phyloP scores from a whole-genome alignment of 192 early-diverging fungal genomes.

The Coemansia guatemalensis region DNA sequence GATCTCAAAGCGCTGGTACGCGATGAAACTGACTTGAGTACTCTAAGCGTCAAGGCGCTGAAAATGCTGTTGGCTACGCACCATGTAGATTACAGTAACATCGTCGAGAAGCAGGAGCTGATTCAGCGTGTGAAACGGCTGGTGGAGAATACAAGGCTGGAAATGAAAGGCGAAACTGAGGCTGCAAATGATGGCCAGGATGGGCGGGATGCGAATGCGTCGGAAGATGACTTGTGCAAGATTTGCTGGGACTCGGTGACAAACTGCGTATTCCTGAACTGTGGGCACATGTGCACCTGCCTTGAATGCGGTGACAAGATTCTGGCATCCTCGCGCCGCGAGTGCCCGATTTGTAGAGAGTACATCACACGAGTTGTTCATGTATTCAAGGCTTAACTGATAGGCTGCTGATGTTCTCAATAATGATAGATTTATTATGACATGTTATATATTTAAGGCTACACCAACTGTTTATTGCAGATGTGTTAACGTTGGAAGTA shows the following conservation, averaged over 20 bases:
- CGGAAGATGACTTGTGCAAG: slow-evolving; percentile 73
- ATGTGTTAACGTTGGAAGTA: too few relatives aligned
- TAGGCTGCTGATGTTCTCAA: background rate
- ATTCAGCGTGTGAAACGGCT: slow-evolving; percentile 64
- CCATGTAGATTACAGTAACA: slow-evolving; percentile 64
- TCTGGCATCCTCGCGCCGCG: slow-evolving; percentile 53
- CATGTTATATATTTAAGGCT: too few relatives aligned
- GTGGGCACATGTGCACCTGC: slow-evolving; percentile 84
- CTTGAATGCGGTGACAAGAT: slow-evolving; percentile 70
- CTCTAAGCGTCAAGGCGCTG: slow-evolving; percentile 66
- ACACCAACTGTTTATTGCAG: too few relatives aligned
- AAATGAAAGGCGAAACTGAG: slow-evolving; percentile 51
- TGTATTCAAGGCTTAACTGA: slow-evolving; percentile 63
- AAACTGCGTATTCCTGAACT: slow-evolving; percentile 84
- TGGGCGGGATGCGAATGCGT: slow-evolving; percentile 15
- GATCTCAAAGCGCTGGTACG: slow-evolving; percentile 41
- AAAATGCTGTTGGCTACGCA: slow-evolving; percentile 65
- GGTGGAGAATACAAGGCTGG: slow-evolving; percentile 57
- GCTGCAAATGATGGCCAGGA: slow-evolving; percentile 16
- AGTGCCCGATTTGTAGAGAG: slow-evolving; percentile 83
- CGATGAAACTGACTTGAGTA: slow-evolving; percentile 52
- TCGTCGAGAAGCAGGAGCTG: slow-evolving; percentile 77
- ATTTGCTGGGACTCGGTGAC: slow-evolving; percentile 78
- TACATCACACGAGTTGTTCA: slow-evolving; percentile 65
- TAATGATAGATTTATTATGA: too few relatives aligned